phyloP scores from a whole-genome alignment of 2,329 filamentous ascomycete species.

The Aspergillus bombycis region DNA sequence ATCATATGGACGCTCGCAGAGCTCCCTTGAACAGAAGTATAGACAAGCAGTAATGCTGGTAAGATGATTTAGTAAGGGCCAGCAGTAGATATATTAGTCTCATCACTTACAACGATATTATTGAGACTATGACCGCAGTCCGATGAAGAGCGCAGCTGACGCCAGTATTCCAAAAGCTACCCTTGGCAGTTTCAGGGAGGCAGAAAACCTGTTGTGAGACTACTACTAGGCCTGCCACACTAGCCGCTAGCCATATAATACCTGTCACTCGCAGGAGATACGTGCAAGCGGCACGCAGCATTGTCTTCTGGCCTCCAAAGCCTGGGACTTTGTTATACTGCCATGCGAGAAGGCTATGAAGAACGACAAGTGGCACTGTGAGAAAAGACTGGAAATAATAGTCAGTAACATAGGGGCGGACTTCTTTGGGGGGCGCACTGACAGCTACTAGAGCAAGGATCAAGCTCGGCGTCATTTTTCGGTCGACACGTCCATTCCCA shows the following conservation, averaged over 20 bases:
- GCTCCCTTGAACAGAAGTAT: conserved; percentile 42
- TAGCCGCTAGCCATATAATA: conserved; percentile 42
- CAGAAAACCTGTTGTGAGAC: conserved; percentile 41
- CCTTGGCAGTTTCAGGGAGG: conserved; percentile 28
- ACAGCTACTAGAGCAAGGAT: conserved; percentile 41
- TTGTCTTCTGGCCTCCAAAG: conserved; percentile 34
- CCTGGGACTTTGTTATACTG: conserved; percentile 38
- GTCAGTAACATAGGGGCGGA: background rate
- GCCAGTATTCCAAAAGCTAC: conserved; percentile 39
- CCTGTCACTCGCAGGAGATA: conserved; percentile 41
- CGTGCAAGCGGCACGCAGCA: conserved; percentile 37
- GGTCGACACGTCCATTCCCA: conserved; percentile 37
- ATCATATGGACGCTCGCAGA: conserved; percentile 42
- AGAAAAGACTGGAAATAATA: conserved; percentile 35
- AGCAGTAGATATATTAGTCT: background rate
- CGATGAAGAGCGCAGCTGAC: conserved; percentile 42
- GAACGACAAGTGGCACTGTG: conserved; percentile 38
- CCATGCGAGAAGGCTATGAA: conserved; percentile 45
- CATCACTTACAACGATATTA: conserved; percentile 39
- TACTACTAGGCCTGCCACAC: conserved; percentile 41
- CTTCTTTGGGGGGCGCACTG: conserved; percentile 15
- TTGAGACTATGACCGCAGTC: conserved; percentile 35
- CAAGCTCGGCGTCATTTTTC: conserved; percentile 42
- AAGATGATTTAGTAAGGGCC: background rate
- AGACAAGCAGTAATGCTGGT: conserved; percentile 38